Base-by-base conservation (phyloP, 1,284 basidiomycete species). In the Tylopilus sp. region DNA sequence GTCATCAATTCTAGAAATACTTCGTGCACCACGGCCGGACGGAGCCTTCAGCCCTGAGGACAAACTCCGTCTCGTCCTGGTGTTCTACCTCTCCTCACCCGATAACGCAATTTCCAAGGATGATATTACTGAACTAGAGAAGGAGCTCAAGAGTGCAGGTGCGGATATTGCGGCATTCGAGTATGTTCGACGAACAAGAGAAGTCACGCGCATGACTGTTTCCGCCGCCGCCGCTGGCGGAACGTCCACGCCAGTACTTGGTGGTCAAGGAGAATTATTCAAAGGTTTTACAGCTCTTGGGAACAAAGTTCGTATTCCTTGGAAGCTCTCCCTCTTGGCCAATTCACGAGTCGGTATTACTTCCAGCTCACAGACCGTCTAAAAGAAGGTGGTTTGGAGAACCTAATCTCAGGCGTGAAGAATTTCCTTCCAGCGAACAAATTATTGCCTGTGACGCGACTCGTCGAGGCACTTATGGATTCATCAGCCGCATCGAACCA, bases 371-470 rank as follows among this genome's bases (percentile, higher is more conserved):
- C 94, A 1, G 94, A 96, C 70, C 82, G 93, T 42, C 76, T 99
- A 56, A 93, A 97, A 73, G 96, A 98, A 69, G 91, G 93, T 33
- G 94, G 94, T 22, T 79, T 97, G 36, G 96, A 99, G 68, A 96
- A 97, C 69, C 78, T 99, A 13, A 92, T 99, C 53, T 95, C 94
- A 2, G 96, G 95, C 28, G 97, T 99, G 56, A 98, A 98, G 73
- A 98, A 98, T 75, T 96, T 99, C 79, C 75, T 99, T 14, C 97
- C 97, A 0, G 89, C 92, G 0, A 92, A 94, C 68, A 99, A 99
- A 73, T 85, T 98, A 53, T 81, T 98, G 39, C 88, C 93, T 9
- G 85, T 98, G 43, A 98, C 97, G 0, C 86, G 96, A 8, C 79
- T 99, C 24, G 88, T 93, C 2, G 95, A 98, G 64, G 94, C 96